Evolutionary conservation across 495 filamentous ascomycete genomes (phyloP).

Genomic region (Thermothielavioides terrestris): DNA sequence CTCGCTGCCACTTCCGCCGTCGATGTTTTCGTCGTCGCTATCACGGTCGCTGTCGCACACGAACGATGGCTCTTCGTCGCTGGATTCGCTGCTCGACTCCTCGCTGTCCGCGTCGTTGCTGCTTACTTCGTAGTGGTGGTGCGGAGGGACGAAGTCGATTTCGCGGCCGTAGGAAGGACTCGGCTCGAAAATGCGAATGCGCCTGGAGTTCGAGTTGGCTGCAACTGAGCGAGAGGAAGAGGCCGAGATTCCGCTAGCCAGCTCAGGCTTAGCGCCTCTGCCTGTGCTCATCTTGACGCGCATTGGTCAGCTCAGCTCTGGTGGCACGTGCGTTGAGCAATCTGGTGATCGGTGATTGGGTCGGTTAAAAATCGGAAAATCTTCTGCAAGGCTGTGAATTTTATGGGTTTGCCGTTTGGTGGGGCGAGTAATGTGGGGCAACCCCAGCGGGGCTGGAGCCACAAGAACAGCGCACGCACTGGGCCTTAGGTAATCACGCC

Average conservation of each 20-base stretch:
- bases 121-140: neutral
- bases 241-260: neutral
- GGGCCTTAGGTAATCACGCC: conserved; percentile 18
- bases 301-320: neutral
- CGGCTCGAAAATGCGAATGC: neutral
- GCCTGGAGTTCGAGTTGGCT: neutral
- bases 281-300: no score
- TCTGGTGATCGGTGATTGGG: neutral
- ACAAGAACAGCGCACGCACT: neutral
- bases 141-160: no score
- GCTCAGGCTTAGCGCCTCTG: neutral
- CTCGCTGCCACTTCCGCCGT: no score
- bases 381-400: conserved; percentile 2
- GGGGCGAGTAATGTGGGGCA: neutral
- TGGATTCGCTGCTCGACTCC: neutral
- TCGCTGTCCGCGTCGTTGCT: neutral
- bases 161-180: neutral
- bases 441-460: neutral
- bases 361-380: neutral
- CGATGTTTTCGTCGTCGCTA: neutral
- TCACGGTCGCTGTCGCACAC: neutral
- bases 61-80: no score
- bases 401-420: neutral
- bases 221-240: no score
- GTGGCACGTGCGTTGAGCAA: neutral